Evolutionary conservation across 768 basidiomycete species (phyloP), one percentile per base, ranked within the genome.

Genomic region (Gelatoporia subvermispora): DNA sequence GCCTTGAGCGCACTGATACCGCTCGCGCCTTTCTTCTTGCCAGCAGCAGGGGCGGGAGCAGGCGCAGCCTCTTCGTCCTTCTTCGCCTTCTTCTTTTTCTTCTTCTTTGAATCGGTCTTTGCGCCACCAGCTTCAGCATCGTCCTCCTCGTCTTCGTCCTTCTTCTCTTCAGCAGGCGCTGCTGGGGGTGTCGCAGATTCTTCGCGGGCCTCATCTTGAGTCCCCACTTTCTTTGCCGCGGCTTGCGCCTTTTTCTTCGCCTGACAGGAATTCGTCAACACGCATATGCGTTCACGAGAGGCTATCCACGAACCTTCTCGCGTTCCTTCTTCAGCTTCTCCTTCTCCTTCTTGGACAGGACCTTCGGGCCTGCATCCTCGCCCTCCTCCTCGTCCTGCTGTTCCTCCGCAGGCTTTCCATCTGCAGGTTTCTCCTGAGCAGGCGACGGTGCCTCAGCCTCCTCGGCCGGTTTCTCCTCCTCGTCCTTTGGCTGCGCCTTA

Each of bases 281-380:
- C 35, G 8, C 3, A 37, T 38, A 16, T n/a, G 22, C 11, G 40
- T 8, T 9, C 21, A 46, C 34, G 13, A 17, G 20, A 24, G 16
- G 17, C 36, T 36, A 21, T 23, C 41, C 2, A 41, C 47, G 41
- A 31, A 85, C 93, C 85, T 96, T 96, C 72, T 96, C 93, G 44
- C 83, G 81, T 69, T 97, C 94, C 71, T 97, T 98, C 80, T 98
- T 97, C 52, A 95, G 72, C 64, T 85, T 85, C 65, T 97, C 94
- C 71, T 97, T 97, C 75, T 98, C 91, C 65, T 95, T 96, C 72
- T 97, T 97, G 16, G 86, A 84, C 31, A 96, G 68, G 25, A 95
- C 63, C 67, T 85, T 83, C 3, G 72, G 72, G 13, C 79, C 88
- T 42, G 67, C 68, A 43, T 76, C 82, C 24, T 77, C 73, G 4